Conservation (phyloP, 257 asterid genomes). For the Fraxinus pennsylvanica region DNA sequence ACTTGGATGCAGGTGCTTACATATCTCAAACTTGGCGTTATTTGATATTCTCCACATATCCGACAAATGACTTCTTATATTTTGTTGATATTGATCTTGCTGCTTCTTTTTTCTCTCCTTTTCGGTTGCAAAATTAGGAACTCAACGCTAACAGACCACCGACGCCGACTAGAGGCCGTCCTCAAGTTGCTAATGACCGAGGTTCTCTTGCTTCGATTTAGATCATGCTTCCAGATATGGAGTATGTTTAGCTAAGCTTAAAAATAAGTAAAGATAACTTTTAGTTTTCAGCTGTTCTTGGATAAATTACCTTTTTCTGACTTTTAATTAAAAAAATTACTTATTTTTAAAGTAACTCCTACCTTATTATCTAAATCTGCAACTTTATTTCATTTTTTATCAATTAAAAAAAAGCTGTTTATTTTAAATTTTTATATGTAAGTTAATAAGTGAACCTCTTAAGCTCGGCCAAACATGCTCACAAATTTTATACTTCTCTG, state of each 20-base stretch:
- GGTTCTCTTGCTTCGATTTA: constrained; percentile 94
- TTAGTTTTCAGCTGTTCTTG: not conserved
- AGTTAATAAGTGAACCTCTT: not conserved
- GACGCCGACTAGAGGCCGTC: constrained; percentile 98
- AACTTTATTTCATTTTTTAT: not conserved
- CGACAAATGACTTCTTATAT: not conserved
- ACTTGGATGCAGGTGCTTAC: constrained; percentile 97
- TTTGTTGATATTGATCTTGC: not conserved
- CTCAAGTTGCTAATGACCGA: constrained; percentile 87
- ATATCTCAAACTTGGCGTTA: constrained; percentile 4
- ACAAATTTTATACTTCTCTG: constrained; percentile 28
- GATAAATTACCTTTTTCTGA: not conserved
- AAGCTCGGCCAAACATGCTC: not conserved
- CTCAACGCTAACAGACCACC: constrained; percentile 97
- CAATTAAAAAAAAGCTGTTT: not conserved
- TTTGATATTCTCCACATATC: not conserved
- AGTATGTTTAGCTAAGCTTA: not conserved
- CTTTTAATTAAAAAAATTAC: not conserved
- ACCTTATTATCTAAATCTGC: not conserved
- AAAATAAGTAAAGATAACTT: not conserved
- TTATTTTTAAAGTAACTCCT: not conserved
- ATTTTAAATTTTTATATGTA: constrained; percentile 21
- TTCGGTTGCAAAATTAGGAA: constrained; percentile 50
- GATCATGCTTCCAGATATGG: constrained; percentile 38
- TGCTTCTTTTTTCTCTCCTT: not conserved